Percentiles rank a stretch among this genome's conserved stretches.
Evolutionary conservation across 352 stramenopile species (phyloP).

Genomic region (Pythium rishiriense): DNA sequence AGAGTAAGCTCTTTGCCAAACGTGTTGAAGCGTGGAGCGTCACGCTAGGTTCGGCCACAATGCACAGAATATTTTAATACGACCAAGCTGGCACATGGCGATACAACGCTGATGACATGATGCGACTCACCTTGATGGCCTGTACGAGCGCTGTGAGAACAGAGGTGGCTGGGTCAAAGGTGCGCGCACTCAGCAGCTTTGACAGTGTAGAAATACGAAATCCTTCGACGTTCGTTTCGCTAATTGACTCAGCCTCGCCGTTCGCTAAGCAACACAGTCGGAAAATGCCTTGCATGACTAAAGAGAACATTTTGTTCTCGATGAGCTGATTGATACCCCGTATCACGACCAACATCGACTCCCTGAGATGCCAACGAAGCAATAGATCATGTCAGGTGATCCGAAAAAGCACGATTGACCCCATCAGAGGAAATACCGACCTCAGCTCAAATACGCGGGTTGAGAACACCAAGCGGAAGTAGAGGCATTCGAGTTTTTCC

Average conservation of each 20-base stretch:
- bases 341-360: constrained; percentile 8
- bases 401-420: background rate
- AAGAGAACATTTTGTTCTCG: constrained; percentile 5
- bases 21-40: background rate
- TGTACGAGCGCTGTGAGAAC: background rate
- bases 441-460: constrained; percentile 9
- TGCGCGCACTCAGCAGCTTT: background rate
- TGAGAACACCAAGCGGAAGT: constrained; percentile 5
- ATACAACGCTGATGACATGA: no score
- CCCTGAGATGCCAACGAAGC: background rate
- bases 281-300: constrained; percentile 9
- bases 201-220: constrained; percentile 8
- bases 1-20: background rate
- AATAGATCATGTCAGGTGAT: background rate
- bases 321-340: constrained; percentile 8
- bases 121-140: constrained; percentile 2
- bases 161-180: constrained; percentile 5
- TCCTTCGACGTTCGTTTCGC: background rate
- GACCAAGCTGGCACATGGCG: no score
- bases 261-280: constrained; percentile 7
- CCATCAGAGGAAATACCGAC: background rate
- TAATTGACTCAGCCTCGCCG: background rate
- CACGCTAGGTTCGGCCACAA: background rate
- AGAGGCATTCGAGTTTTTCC: constrained; percentile 15
- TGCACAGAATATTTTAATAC: background rate